These are phyloP conservation scores for Polysphondylium violaceum DNA, from an alignment of 78 protist species.

Conservation along the genomic window DNA sequence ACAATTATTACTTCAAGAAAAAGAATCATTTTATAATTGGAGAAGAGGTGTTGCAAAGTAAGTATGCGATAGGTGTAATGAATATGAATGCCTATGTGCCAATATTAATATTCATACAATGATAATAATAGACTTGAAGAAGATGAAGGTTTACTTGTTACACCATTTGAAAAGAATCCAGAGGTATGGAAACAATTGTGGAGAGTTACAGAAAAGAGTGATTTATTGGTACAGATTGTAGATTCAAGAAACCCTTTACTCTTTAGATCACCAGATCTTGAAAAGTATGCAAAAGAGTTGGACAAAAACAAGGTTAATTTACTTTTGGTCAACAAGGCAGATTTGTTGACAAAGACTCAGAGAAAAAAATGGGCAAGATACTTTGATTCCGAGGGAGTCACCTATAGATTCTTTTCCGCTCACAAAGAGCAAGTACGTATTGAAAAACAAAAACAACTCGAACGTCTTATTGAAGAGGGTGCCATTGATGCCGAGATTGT, in stretches of 20 bases:
- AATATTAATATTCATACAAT: neutral
- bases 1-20: conserved; percentile 85
- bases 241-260: conserved; percentile 98
- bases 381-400: conserved; percentile 63
- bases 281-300: conserved; percentile 82
- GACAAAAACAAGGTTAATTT: conserved; percentile 58
- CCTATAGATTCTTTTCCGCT: conserved; percentile 85
- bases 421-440: conserved; percentile 80
- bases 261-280: conserved; percentile 93
- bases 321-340: conserved; percentile 98
- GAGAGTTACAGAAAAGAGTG: conserved; percentile 98
- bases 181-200: conserved; percentile 99
- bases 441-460: conserved; percentile 81
- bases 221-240: conserved; percentile 96
- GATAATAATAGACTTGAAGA: conserved; percentile 83
- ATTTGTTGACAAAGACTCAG: conserved; percentile 91
- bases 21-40: conserved; percentile 94
- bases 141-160: conserved; percentile 77
- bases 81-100: neutral
- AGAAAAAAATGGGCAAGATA: conserved; percentile 89
- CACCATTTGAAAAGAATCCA: conserved; percentile 98
- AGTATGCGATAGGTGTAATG: neutral
- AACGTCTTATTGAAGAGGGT: conserved; percentile 98
- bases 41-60: conserved; percentile 89
- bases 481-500: conserved; percentile 92